A percentile compares a stretch with the other conserved stretches of the same genome.
Evolutionary conservation across 2,329 filamentous ascomycete species (phyloP).

Genomic region (Fusarium buharicum): DNA sequence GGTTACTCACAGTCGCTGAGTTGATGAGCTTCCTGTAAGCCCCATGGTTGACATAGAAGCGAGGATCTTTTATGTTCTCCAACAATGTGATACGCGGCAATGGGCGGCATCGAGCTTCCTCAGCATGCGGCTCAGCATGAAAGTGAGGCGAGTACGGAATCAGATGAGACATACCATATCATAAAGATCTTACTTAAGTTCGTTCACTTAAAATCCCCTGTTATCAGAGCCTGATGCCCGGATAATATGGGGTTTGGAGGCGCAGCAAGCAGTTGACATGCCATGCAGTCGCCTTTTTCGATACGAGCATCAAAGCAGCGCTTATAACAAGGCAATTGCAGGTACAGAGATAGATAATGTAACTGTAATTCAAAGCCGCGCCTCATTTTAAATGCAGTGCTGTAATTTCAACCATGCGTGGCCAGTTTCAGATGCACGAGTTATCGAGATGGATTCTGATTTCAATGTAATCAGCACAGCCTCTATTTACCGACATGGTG

Average conservation of each 20-base stretch:
- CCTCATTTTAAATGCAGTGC: constrained; percentile 6
- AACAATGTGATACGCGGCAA: neutral
- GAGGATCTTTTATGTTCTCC: constrained; percentile 25
- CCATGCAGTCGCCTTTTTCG: constrained; percentile 12
- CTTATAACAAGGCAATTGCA: constrained; percentile 5
- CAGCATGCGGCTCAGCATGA: constrained; percentile 4
- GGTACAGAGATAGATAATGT: neutral
- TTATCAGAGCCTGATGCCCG: constrained; percentile 24
- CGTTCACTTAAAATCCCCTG: neutral
- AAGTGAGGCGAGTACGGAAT: constrained; percentile 8
- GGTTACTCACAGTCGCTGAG: neutral
- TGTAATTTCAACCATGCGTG: constrained; percentile 26
- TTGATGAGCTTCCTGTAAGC: neutral
- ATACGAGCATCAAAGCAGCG: constrained; percentile 14
- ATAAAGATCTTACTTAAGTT: neutral
- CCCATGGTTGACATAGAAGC: neutral
- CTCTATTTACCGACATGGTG: constrained; percentile 4
- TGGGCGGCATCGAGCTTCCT: constrained; percentile 2
- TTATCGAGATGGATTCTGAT: constrained; percentile 18
- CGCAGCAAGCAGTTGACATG: constrained; percentile 17
- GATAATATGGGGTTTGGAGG: constrained; percentile 14
- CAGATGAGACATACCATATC: neutral
- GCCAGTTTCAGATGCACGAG: constrained; percentile 21
- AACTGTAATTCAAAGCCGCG: constrained; percentile 18
- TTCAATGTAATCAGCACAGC: constrained; percentile 23